Conservation (phyloP, 1,139 yeast genomes). For the Scheffersomyces quercinus region DNA sequence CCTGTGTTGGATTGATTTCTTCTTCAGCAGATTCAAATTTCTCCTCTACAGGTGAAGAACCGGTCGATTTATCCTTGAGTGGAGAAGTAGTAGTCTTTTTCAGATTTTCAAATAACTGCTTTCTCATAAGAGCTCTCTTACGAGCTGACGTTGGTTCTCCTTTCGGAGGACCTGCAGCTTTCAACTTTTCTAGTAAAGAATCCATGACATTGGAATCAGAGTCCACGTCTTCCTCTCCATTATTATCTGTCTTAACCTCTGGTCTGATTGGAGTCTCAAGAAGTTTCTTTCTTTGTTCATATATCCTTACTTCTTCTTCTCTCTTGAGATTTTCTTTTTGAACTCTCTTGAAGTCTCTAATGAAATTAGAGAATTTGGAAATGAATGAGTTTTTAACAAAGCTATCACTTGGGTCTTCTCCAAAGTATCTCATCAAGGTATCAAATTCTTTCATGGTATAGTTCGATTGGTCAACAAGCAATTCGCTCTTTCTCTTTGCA, state of each 20-base stretch:
- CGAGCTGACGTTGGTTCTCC: conserved; percentile 81
- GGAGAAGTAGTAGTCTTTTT: conserved; percentile 16
- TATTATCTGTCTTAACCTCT: conserved; percentile 16
- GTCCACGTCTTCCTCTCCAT: conserved; percentile 24
- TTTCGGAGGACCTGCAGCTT: conserved; percentile 70
- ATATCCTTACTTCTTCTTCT: conserved; percentile 78
- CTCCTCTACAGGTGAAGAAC: conserved; percentile 1
- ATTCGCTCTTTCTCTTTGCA: conserved; percentile 66
- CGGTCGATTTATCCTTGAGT: conserved; percentile 2
- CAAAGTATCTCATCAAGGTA: conserved; percentile 68
- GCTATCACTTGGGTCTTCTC: conserved; percentile 72
- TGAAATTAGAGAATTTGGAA: conserved; percentile 69
- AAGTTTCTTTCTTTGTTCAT: conserved; percentile 70
- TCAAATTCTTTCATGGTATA: conserved; percentile 69
- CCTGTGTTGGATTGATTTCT: conserved; percentile 4
- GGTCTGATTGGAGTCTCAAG: conserved; percentile 47
- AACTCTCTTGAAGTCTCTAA: conserved; percentile 72
- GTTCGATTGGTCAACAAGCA: conserved; percentile 62
- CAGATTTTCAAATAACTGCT: conserved; percentile 48
- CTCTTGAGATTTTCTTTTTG: conserved; percentile 72
- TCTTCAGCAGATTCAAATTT: conserved; percentile 10
- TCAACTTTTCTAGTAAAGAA: conserved; percentile 66
- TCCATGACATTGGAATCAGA: conserved; percentile 66
- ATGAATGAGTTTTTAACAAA: conserved; percentile 72
- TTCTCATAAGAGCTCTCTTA: conserved; percentile 77